Base-by-base conservation (phyloP, 2,329 filamentous ascomycete species). In the Aspergillus sp. region DNA sequence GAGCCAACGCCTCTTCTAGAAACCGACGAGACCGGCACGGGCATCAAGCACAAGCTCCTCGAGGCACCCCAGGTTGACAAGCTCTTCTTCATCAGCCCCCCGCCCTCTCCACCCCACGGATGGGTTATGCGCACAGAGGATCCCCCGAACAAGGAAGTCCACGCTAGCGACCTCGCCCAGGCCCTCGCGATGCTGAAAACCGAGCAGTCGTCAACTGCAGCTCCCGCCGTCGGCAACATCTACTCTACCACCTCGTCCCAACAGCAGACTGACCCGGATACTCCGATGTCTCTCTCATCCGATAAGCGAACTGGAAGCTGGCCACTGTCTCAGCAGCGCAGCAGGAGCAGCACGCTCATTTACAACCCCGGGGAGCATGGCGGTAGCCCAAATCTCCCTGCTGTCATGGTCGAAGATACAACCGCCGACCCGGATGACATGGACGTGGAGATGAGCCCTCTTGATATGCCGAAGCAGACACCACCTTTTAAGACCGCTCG, bases 11-110 rank as follows among this genome's bases (percentile, higher is more conserved):
- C 82, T 9, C 73, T 83, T 58, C 61, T 73, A 7, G 65, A 65
- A 59, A 39, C 27, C 7, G 71, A 65, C 12, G 65, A 54, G 13
- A 9, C 64, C 20, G 72, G 45, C 27, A 37, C 34, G 4, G 45
- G 72, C 30, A 72, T 69, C 50, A 78, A 80, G 50, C 73, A 69
- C 46, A 78, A 80, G 51, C 79, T 83, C 56, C 77, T 86, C 9
- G 75, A 82, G 57, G 79, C 80, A 5, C 86, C 86, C 2, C 81
- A 86, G 56, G 75, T 79, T 51, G 80, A 84, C 58, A 86, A 86
- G 68, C 75, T 87, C 45, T 87, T 88, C 79, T 88, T 88, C 73
- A 88, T 88, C 72, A 82, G 78, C 45, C 86, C 86, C 51, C 86
- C 86, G 12, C 86, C 86, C 0, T 82, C 78, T 58, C 86, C 86